Conservation (phyloP, 2,329 filamentous ascomycete genomes). For the Phymatotrichopsis omnivora region DNA sequence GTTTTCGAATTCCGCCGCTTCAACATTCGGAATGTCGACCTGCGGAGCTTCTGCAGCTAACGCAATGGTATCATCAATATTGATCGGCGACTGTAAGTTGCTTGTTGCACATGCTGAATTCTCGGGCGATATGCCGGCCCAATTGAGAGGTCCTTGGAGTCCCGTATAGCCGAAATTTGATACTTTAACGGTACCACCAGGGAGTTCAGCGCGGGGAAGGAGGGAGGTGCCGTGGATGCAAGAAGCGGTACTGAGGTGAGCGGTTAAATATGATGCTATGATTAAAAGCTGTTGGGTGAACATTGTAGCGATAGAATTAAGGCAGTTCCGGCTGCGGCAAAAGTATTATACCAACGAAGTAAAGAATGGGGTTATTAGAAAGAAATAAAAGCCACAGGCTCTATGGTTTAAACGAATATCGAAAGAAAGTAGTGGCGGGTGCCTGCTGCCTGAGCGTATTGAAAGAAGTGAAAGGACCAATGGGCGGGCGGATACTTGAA, state of each 20-base stretch:
- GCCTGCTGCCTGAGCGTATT: too few species aligned
- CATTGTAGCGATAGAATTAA: too few species aligned
- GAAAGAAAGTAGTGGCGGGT: too few species aligned
- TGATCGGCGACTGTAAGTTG: slow-evolving; percentile 46
- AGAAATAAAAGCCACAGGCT: too few species aligned
- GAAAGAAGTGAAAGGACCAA: too few species aligned
- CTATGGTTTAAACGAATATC: too few species aligned
- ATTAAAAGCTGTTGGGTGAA: slow-evolving; percentile 18
- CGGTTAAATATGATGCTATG: slow-evolving; percentile 13
- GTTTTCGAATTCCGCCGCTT: slow-evolving; percentile 46
- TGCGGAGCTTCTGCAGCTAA: slow-evolving; percentile 35
- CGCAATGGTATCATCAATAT: slow-evolving; percentile 37
- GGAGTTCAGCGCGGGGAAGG: slow-evolving; percentile 32
- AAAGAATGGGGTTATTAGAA: too few species aligned
- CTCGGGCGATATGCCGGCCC: slow-evolving; percentile 40
- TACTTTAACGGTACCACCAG: slow-evolving; percentile 33
- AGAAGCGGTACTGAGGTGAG: slow-evolving; percentile 32
- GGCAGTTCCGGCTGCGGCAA: too few species aligned
- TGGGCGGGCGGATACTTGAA: too few species aligned
- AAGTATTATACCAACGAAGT: too few species aligned
- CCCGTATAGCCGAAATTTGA: slow-evolving; percentile 39
- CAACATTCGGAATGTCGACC: slow-evolving; percentile 38
- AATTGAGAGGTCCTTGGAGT: slow-evolving; percentile 43
- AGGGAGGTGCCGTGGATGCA: slow-evolving; percentile 39
- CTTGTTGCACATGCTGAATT: slow-evolving; percentile 43